Evolutionary conservation across 768 basidiomycete species (phyloP).

Genomic region (Cystobasidiopsis lactophilus): DNA sequence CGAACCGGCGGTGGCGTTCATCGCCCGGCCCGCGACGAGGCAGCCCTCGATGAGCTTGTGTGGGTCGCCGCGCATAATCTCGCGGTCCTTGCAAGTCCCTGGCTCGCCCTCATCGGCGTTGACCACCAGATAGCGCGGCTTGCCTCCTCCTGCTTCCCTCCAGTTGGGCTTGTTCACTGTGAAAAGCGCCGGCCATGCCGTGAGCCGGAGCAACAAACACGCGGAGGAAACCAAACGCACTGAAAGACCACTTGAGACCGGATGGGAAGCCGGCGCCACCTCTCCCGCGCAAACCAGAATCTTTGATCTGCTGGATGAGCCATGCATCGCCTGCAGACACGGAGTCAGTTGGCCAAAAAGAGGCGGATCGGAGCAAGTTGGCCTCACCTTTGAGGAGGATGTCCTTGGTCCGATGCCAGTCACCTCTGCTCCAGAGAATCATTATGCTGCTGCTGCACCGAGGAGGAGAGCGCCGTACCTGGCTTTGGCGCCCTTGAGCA

Average conservation of each 20-base stretch:
- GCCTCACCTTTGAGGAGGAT: conserved; percentile 80
- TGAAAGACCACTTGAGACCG: conserved; percentile 63
- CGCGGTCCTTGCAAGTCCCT: conserved; percentile 95
- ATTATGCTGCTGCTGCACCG: background rate
- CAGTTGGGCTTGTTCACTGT: conserved; percentile 99
- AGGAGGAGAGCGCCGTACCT: conserved; percentile 18
- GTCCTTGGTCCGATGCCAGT: conserved; percentile 97
- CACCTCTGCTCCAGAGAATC: conserved; percentile 31
- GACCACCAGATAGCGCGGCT: conserved; percentile 87
- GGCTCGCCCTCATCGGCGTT: conserved; percentile 98
- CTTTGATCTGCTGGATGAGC: conserved; percentile 92
- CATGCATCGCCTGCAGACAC: no score
- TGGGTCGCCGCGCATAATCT: conserved; percentile 91
- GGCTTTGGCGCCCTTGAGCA: conserved; percentile 77
- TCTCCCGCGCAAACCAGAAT: conserved; percentile 80
- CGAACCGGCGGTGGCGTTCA: conserved; percentile 72
- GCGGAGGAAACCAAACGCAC: no score
- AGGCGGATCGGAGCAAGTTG: no score
- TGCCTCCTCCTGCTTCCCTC: conserved; percentile 47
- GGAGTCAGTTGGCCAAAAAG: no score
- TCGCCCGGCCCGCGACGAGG: conserved; percentile 80
- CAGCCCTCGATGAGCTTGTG: conserved; percentile 97
- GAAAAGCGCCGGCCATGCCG: conserved; percentile 35
- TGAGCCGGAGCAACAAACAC: no score
- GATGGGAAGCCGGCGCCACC: conserved; percentile 94